phyloP scores from a whole-genome alignment of 2,329 filamentous ascomycete species.

The Macrophomina tecta region DNA sequence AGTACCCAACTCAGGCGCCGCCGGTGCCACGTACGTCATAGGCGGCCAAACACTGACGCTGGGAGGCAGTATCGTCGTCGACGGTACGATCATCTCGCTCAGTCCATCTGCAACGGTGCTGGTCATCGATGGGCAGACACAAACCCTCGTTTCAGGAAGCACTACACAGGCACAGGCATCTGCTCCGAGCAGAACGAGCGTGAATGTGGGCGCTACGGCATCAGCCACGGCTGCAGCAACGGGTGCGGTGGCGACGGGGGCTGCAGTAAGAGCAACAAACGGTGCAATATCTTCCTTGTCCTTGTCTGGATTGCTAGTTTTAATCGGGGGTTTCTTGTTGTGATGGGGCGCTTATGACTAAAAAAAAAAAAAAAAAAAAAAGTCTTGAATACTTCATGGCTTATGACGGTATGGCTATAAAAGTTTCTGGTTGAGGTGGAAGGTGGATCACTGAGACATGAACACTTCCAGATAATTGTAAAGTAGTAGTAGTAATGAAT shows the following conservation, averaged over 20 bases:
- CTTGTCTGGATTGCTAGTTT: conserved; percentile 7
- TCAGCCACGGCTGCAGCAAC: conserved; percentile 6
- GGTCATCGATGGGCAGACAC: conserved; percentile 33
- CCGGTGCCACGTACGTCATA: conserved; percentile 41
- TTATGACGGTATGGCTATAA: background rate
- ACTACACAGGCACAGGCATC: background rate
- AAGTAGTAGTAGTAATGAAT: background rate
- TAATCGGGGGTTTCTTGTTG: background rate
- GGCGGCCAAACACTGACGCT: conserved; percentile 47
- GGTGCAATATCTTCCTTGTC: background rate
- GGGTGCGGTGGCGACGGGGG: background rate
- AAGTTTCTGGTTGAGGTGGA: background rate
- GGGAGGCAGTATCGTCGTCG: conserved; percentile 41
- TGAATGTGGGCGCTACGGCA: background rate
- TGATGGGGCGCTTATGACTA: background rate
- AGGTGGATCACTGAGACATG: background rate
- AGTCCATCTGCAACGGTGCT: conserved; percentile 28
- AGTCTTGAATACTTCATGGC: background rate
- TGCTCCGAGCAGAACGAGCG: background rate
- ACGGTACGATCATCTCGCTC: conserved; percentile 35
- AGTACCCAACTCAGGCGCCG: background rate
- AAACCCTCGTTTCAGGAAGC: background rate
- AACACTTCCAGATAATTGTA: background rate
- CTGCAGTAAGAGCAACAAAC: background rate
- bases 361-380: background rate